Conservation (phyloP, 352 stramenopile species). For the Albugo candida region DNA sequence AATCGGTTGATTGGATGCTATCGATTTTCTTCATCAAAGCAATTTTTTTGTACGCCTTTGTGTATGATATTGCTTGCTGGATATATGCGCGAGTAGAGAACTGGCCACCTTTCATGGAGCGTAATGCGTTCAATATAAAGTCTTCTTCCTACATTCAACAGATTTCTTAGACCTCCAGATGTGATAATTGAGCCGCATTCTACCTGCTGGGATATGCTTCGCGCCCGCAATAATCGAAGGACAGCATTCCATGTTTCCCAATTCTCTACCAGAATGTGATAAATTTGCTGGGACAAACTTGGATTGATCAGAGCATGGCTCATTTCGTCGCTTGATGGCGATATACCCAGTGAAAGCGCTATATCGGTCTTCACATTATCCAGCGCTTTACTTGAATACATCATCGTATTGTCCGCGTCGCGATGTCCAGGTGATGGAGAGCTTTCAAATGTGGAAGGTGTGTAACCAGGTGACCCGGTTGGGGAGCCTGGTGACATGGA, state of each 20-base stretch:
- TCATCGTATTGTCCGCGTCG: conserved; percentile 42
- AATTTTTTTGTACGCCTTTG: conserved; percentile 47
- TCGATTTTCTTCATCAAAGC: too few species aligned
- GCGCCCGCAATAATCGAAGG: conserved; percentile 50
- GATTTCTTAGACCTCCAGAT: neutral
- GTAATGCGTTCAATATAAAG: conserved; percentile 49
- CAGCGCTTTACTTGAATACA: conserved; percentile 26
- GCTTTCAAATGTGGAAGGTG: conserved; percentile 16
- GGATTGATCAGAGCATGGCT: conserved; percentile 30
- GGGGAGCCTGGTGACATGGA: conserved; percentile 48
- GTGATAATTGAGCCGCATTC: neutral
- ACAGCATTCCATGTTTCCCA: conserved; percentile 75
- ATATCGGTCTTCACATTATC: conserved; percentile 33
- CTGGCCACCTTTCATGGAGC: conserved; percentile 47
- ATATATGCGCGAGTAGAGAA: conserved; percentile 50
- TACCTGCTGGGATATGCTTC: conserved; percentile 3
- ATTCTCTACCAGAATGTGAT: conserved; percentile 63
- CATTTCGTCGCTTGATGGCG: conserved; percentile 2
- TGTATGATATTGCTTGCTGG: conserved; percentile 33
- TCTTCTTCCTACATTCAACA: conserved; percentile 30
- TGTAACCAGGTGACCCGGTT: conserved; percentile 33
- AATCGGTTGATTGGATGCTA: too few species aligned
- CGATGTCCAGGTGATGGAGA: conserved; percentile 11
- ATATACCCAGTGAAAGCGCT: conserved; percentile 50
- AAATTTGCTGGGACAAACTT: conserved; percentile 48